These are phyloP conservation scores for Talaromyces sp. DNA, from an alignment of 2,329 filamentous ascomycete species.

Conservation along the genomic window DNA sequence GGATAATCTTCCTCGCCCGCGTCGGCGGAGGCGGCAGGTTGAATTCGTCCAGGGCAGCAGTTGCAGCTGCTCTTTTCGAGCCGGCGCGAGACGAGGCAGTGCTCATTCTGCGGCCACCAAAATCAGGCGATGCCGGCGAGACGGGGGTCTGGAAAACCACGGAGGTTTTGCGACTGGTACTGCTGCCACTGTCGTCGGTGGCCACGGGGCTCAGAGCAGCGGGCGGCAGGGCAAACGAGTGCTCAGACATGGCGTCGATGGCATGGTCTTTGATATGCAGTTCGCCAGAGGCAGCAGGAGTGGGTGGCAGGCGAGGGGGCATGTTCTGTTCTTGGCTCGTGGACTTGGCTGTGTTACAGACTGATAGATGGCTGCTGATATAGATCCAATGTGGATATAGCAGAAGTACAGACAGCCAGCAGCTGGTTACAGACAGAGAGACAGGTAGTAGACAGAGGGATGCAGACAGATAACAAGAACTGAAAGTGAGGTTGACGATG, in stretches of 20 bases:
- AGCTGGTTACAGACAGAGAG: background rate
- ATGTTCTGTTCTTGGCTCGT: background rate
- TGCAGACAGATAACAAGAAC: background rate
- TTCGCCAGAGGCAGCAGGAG: constrained; percentile 34
- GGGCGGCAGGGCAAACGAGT: constrained; percentile 29
- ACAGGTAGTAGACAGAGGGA: too few species aligned
- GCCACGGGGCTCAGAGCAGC: constrained; percentile 27
- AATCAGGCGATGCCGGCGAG: constrained; percentile 30
- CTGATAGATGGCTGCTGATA: background rate
- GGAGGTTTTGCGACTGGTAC: constrained; percentile 19
- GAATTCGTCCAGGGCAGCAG: constrained; percentile 49
- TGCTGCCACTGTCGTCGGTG: constrained; percentile 7
- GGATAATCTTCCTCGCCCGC: constrained; percentile 89
- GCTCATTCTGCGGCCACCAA: constrained; percentile 18
- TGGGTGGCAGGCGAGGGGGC: constrained; percentile 9
- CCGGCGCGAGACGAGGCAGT: constrained; percentile 26
- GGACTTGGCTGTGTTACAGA: background rate
- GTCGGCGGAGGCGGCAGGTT: constrained; percentile 87
- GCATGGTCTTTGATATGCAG: constrained; percentile 31
- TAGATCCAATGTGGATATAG: background rate
- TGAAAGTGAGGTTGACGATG: background rate
- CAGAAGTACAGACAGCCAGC: background rate
- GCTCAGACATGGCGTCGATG: constrained; percentile 24
- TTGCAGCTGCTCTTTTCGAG: constrained; percentile 26
- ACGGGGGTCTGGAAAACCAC: constrained; percentile 22